Evolutionary conservation across 495 filamentous ascomycete species (phyloP).

Genomic region (Penicillium simplicissimum): DNA sequence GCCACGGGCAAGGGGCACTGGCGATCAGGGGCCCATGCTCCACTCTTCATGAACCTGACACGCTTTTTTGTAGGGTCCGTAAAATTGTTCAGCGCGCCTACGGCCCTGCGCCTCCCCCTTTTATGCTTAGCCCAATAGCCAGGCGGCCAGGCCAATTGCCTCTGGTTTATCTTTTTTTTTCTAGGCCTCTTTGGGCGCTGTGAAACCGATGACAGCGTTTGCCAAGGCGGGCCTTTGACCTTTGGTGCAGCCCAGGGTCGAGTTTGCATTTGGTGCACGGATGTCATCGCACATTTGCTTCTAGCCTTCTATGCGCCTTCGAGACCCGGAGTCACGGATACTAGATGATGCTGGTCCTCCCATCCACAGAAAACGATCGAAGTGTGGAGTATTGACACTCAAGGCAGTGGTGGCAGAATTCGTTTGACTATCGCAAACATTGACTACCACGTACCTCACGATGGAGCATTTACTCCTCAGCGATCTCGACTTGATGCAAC

Average conservation of each 20-base stretch:
- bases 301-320: background rate
- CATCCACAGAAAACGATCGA: background rate
- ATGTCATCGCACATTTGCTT: background rate
- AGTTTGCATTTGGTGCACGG: background rate
- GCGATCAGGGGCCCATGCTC: constrained; percentile 22
- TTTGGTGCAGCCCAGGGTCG: background rate
- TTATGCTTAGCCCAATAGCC: background rate
- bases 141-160: background rate
- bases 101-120: constrained; percentile 5
- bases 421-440: background rate
- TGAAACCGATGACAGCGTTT: constrained; percentile 1
- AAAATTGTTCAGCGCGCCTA: constrained; percentile 7
- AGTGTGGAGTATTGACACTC: background rate
- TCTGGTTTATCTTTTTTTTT: background rate
- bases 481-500: too few relatives aligned
- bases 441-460: background rate
- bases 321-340: background rate
- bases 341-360: background rate
- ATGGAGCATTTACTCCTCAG: background rate
- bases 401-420: background rate
- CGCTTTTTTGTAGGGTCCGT: constrained; percentile 25
- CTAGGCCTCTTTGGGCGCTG: background rate
- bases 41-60: constrained; percentile 12
- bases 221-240: constrained; percentile 1
- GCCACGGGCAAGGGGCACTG: constrained; percentile 9